phyloP scores from a whole-genome alignment of 2,329 filamentous ascomycete species.

The Emericellopsis atlantica region DNA sequence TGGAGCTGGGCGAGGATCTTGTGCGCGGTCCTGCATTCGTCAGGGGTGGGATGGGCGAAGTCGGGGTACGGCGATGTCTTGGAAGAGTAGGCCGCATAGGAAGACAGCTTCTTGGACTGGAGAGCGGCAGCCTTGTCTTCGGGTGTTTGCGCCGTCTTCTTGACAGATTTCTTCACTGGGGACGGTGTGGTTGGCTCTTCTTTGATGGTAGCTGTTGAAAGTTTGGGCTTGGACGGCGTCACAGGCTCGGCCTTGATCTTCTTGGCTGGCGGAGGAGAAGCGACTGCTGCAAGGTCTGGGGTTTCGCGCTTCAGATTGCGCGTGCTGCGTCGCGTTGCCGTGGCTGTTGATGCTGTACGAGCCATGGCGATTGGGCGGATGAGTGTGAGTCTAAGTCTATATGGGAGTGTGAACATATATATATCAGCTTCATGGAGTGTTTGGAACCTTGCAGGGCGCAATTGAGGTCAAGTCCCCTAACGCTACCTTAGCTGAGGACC shows the following conservation, averaged over 20 bases:
- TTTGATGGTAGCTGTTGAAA: neutral
- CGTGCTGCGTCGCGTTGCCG: neutral
- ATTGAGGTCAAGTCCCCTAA: too few relatives aligned
- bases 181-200: neutral
- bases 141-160: neutral
- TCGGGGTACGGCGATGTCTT: conserved; percentile 51
- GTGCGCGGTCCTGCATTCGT: conserved; percentile 58
- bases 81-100: conserved; percentile 22
- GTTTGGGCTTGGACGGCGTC: neutral
- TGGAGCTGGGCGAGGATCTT: conserved; percentile 51
- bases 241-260: neutral
- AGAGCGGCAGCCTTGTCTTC: conserved; percentile 12
- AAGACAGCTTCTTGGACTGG: conserved; percentile 28
- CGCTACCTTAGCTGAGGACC: too few relatives aligned
- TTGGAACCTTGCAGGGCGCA: too few relatives aligned
- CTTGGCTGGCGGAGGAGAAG: neutral
- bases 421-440: too few relatives aligned
- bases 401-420: too few relatives aligned
- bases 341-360: neutral
- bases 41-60: conserved; percentile 50
- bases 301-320: neutral
- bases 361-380: neutral
- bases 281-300: neutral
- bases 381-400: too few relatives aligned
- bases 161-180: conserved; percentile 1